These are phyloP conservation scores for Diaporthe citriasiana DNA, from an alignment of 2,329 filamentous ascomycete genomes.

Conservation along the genomic window DNA sequence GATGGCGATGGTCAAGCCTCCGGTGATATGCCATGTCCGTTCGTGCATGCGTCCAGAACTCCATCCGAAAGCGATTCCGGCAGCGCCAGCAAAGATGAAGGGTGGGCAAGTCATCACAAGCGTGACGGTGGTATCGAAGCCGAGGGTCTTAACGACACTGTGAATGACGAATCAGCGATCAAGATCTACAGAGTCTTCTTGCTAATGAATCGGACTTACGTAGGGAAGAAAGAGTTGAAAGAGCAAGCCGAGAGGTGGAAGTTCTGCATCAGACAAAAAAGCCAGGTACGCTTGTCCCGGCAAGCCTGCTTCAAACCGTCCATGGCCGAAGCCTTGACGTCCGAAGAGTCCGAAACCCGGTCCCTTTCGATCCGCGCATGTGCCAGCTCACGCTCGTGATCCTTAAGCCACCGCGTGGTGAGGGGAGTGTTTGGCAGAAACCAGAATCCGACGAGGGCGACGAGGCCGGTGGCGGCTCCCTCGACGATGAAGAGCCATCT, in stretches of 20 bases:
- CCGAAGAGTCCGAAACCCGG: slow-evolving; percentile 12
- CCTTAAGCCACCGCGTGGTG: slow-evolving; percentile 34
- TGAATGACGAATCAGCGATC: neutral
- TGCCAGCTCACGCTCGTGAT: slow-evolving; percentile 27
- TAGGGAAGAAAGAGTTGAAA: slow-evolving; percentile 51
- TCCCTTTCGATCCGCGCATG: slow-evolving; percentile 30
- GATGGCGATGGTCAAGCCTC: slow-evolving; percentile 55
- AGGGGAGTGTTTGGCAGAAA: slow-evolving; percentile 28
- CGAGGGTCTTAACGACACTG: slow-evolving; percentile 56
- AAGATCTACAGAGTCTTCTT: neutral
- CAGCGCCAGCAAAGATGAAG: slow-evolving; percentile 59
- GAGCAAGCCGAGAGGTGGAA: slow-evolving; percentile 54
- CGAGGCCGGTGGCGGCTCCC: slow-evolving; percentile 47
- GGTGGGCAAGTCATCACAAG: slow-evolving; percentile 61
- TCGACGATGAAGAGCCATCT: slow-evolving; percentile 52
- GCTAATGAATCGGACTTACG: neutral
- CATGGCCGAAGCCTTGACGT: slow-evolving; percentile 26
- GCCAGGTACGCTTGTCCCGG: slow-evolving; percentile 29
- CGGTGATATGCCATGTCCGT: slow-evolving; percentile 56
- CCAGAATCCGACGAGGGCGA: slow-evolving; percentile 48
- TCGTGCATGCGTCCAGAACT: slow-evolving; percentile 60
- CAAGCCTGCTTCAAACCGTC: slow-evolving; percentile 19
- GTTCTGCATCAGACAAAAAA: slow-evolving; percentile 40
- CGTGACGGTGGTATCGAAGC: slow-evolving; percentile 56
- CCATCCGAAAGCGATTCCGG: slow-evolving; percentile 58